Evolutionary conservation across 176 grass and related monocot species (phyloP).

Genomic region (Dendrocalamus sinicus): DNA sequence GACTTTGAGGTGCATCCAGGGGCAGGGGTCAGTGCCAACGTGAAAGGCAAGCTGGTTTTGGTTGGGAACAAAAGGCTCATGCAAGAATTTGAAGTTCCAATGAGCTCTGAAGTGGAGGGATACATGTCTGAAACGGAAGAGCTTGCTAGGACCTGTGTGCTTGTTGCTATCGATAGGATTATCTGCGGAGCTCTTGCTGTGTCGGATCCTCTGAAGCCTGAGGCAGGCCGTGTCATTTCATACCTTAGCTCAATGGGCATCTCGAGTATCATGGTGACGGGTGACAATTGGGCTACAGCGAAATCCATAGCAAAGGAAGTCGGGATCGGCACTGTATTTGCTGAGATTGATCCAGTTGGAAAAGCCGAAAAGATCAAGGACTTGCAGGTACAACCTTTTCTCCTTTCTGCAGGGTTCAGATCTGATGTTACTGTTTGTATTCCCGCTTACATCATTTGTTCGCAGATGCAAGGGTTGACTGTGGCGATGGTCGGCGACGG

Average conservation of each 20-base stretch:
- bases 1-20: constrained; percentile 94
- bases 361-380: constrained; percentile 94
- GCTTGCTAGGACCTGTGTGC: constrained; percentile 83
- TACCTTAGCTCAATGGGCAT: constrained; percentile 84
- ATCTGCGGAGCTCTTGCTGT: constrained; percentile 84
- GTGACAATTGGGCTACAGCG: constrained; percentile 95
- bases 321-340: constrained; percentile 73
- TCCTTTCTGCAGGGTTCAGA: background rate
- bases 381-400: constrained; percentile 65
- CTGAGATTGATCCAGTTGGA: constrained; percentile 86
- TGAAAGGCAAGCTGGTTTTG: constrained; percentile 73
- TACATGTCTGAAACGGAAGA: constrained; percentile 74
- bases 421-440: background rate
- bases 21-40: constrained; percentile 75
- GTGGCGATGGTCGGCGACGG: constrained; percentile 96
- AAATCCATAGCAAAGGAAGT: constrained; percentile 91
- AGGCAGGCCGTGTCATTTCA: constrained; percentile 75
- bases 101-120: constrained; percentile 64
- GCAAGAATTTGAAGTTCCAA: constrained; percentile 66
- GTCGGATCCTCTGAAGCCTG: constrained; percentile 93
- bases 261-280: constrained; percentile 94
- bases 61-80: constrained; percentile 95
- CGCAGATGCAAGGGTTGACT: constrained; percentile 71
- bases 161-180: constrained; percentile 72
- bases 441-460: constrained; percentile 12